Percentiles rank a stretch among this genome's conserved stretches.
Conservation (phyloP, 148 eudicot species). For the Linanthus parryae region DNA sequence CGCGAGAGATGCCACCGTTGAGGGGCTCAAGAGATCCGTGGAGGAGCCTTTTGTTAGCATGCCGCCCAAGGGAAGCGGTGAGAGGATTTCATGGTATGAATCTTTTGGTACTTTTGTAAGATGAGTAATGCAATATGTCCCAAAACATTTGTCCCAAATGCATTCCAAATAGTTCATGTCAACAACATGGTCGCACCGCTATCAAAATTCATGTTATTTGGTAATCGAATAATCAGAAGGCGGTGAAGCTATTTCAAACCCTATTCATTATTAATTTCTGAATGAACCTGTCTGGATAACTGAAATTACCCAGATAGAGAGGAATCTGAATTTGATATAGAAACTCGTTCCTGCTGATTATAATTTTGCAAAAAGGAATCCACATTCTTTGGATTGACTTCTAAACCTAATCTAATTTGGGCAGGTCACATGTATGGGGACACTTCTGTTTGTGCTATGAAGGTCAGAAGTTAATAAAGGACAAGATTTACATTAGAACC, state of each 20-base stretch:
- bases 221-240: neutral
- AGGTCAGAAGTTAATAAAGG: slow-evolving; percentile 30
- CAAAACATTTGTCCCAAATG: neutral
- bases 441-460: slow-evolving; percentile 37
- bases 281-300: neutral
- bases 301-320: neutral
- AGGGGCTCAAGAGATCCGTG: slow-evolving; percentile 24
- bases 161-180: neutral
- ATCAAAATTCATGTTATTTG: neutral
- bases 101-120: too few relatives aligned
- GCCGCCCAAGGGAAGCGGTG: slow-evolving; percentile 13
- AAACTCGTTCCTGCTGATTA: neutral
- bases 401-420: slow-evolving; percentile 3
- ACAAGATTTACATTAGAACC: slow-evolving; percentile 21
- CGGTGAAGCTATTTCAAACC: neutral
- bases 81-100: slow-evolving; percentile 31
- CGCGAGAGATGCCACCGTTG: slow-evolving; percentile 27
- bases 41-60: slow-evolving; percentile 22
- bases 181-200: neutral
- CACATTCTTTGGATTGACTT: neutral
- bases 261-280: neutral
- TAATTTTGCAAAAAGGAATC: neutral
- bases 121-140: too few relatives aligned
- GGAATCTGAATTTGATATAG: neutral
- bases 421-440: slow-evolving; percentile 43